Base-by-base conservation (phyloP, 345 rosid species). In the Citropsis articulata region DNA sequence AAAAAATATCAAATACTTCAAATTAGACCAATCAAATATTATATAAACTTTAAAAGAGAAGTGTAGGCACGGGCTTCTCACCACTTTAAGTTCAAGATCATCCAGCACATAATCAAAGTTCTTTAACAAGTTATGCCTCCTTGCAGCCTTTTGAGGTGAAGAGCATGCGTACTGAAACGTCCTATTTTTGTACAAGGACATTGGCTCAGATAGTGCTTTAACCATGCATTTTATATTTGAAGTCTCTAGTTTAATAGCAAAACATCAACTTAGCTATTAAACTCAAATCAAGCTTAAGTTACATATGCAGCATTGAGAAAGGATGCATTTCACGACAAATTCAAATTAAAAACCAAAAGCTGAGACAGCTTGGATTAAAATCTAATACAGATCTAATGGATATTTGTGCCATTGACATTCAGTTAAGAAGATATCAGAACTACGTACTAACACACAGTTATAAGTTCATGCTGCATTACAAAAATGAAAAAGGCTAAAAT, bases 11-110 rank as follows among this genome's bases (percentile, higher is more conserved):
- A 6, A 27, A 50, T 59, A 71, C 65, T 63, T 71, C 6, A 73
- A 75, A 64, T 76, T 50, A 19, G 21, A 60, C 28, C 57, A 63
- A 31, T 53, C 30, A 42, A 78, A 65, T 66, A 60, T 57, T 53
- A n/a, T 38, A 64, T 72, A 50, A 42, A 55, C 19, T 25, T 25
- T 72, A 14, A 66, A 78, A 66, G 64, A 69, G 69, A 67, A 71
- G 64, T 79, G 64, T 53, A 73, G 8, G 66, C 72, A 72, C 50
- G 68, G 30, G 75, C 62, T n/a, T 66, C 90, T 83, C 84, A 91
- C 98, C 89, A 81, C 84, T 83, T 88, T 84, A 78, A 68, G 77
- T 81, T 86, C 91, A 72, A 85, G 69, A 69, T 86, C 90, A 71
- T 81, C 77, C 68, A 75, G 66, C 72, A 72, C 78, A 77, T 28